Base-by-base conservation (phyloP, 768 basidiomycete species). In the Suillus ampliporus region DNA sequence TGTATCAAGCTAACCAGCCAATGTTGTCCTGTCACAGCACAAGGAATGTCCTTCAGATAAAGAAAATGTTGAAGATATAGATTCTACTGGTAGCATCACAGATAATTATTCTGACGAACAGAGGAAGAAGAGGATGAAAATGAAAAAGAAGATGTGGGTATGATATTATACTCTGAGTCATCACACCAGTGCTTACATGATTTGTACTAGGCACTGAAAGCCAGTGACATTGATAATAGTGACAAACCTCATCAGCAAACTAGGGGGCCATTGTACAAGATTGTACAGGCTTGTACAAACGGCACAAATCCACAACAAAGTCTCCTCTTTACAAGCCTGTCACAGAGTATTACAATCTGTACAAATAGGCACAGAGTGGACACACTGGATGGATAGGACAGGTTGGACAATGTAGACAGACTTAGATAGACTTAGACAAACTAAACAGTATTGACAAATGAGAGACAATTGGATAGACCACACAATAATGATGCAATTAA, bases 161-260 rank as follows among this genome's bases (percentile, higher is more conserved):
- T n/a, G n/a, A n/a, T n/a, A n/a, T n/a, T n/a, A n/a, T n/a, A n/a
- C n/a, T n/a, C n/a, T n/a, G n/a, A n/a, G n/a, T n/a, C n/a, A n/a
- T n/a, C n/a, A n/a, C n/a, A n/a, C n/a, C n/a, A n/a, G n/a, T n/a
- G n/a, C n/a, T n/a, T n/a, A n/a, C n/a, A n/a, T n/a, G n/a, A n/a
- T n/a, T n/a, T n/a, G n/a, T n/a, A n/a, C n/a, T n/a, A n/a, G n/a
- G n/a, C n/a, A n/a, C n/a, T n/a, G n/a, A n/a, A n/a, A n/a, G n/a
- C n/a, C n/a, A n/a, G n/a, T n/a, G n/a, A n/a, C n/a, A n/a, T n/a
- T n/a, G n/a, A n/a, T n/a, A n/a, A n/a, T n/a, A n/a, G n/a, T n/a
- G n/a, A n/a, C n/a, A n/a, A n/a, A n/a, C n/a, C n/a, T n/a, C n/a
- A 47, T 47, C 46, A 47, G 46, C 23, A 47, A 47, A 47, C 46